These are phyloP conservation scores for Vitis riparia DNA, from an alignment of 164 flowering plant species.

Conservation along the genomic window DNA sequence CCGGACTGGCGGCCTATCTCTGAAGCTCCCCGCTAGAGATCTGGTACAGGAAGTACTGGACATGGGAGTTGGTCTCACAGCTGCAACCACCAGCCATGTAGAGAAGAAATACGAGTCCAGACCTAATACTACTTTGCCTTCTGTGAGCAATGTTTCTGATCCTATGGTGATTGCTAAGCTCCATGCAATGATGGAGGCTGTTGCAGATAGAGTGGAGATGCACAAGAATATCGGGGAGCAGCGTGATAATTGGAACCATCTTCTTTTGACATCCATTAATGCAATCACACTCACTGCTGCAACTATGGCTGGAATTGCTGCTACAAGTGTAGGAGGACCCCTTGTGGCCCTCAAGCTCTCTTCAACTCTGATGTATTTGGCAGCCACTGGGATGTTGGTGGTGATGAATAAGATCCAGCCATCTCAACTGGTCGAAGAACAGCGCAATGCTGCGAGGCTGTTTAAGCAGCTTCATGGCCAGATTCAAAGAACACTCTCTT, in stretches of 20 bases:
- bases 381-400: slow-evolving; percentile 54
- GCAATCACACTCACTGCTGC: slow-evolving; percentile 44
- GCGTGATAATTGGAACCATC: slow-evolving; percentile 48
- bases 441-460: slow-evolving; percentile 56
- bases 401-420: slow-evolving; percentile 74
- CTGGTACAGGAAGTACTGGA: slow-evolving; percentile 13
- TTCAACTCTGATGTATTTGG: slow-evolving; percentile 39
- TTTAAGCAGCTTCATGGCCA: slow-evolving; percentile 44
- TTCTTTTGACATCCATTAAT: slow-evolving; percentile 43
- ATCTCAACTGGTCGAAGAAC: slow-evolving; percentile 74
- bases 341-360: slow-evolving; percentile 43
- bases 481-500: slow-evolving; percentile 32
- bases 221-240: slow-evolving; percentile 47
- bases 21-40: slow-evolving; percentile 12
- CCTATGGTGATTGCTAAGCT: slow-evolving; percentile 28
- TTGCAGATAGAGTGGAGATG: slow-evolving; percentile 48
- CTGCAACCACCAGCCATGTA: slow-evolving; percentile 6
- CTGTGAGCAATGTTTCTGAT: not conserved
- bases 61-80: not conserved
- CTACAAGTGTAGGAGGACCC: slow-evolving; percentile 5
- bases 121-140: no score
- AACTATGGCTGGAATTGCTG: slow-evolving; percentile 43
- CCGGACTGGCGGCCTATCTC: no score
- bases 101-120: not conserved
- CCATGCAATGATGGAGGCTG: slow-evolving; percentile 34